A percentile compares a stretch with the other conserved stretches of the same genome.
These are phyloP conservation scores for Populus simonii DNA, from an alignment of 345 rosid species.

Conservation along the genomic window DNA sequence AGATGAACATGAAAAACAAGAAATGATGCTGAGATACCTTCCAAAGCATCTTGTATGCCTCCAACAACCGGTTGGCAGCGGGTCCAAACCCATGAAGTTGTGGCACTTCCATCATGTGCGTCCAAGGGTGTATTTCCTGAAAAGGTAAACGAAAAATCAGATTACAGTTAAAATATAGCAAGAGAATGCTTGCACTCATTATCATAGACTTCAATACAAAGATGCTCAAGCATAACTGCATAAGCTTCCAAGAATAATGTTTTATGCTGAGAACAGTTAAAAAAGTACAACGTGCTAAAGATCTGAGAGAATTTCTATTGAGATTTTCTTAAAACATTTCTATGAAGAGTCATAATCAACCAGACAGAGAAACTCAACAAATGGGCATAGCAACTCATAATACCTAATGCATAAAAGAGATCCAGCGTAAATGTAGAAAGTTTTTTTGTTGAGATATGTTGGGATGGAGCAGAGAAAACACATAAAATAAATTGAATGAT, in stretches of 20 bases:
- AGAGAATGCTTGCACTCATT: not conserved
- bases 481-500: not conserved
- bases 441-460: not conserved
- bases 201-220: not conserved
- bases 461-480: not conserved
- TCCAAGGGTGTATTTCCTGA: slow-evolving; percentile 98
- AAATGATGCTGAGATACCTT: slow-evolving; percentile 46
- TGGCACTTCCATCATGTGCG: slow-evolving; percentile 99
- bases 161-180: not conserved
- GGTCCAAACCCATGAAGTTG: slow-evolving; percentile 99
- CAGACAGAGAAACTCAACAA: slow-evolving; percentile 4
- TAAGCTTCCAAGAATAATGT: not conserved
- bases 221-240: not conserved
- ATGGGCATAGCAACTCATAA: not conserved
- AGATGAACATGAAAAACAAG: not conserved
- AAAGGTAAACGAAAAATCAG: not conserved
- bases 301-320: not conserved
- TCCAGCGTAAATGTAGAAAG: not conserved
- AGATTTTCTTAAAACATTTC: not conserved
- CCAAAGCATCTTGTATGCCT: slow-evolving; percentile 96
- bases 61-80: slow-evolving; percentile 93
- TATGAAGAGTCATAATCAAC: not conserved
- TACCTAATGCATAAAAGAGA: not conserved
- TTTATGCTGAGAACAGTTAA: not conserved
- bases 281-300: not conserved